Conservation (phyloP, 768 basidiomycete genomes). For the Calocera cornea region DNA sequence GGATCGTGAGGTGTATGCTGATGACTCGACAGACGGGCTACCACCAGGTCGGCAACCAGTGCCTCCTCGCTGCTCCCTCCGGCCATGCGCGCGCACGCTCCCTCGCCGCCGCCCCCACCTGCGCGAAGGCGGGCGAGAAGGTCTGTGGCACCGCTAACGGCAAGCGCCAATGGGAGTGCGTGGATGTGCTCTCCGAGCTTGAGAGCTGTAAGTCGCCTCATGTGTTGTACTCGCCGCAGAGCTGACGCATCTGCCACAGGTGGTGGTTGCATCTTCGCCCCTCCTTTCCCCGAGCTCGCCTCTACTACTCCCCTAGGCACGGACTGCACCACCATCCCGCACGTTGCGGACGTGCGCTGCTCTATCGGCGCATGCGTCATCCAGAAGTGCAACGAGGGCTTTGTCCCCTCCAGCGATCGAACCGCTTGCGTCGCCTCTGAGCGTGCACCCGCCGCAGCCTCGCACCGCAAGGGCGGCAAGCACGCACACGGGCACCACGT, state of each 20-base stretch:
- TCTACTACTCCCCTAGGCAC: neutral
- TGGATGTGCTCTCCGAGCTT: neutral
- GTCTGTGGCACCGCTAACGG: slow-evolving; percentile 1
- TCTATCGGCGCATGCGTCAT: neutral
- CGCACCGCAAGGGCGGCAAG: neutral
- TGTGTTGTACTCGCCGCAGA: neutral
- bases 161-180: neutral
- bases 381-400: slow-evolving; percentile 1
- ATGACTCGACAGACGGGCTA: neutral
- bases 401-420: slow-evolving; percentile 1
- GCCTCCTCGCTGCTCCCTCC: neutral
- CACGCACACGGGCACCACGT: neutral
- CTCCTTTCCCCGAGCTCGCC: slow-evolving; percentile 3
- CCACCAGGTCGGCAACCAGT: neutral
- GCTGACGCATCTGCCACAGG: neutral
- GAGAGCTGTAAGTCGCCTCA: neutral
- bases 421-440: neutral
- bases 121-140: neutral
- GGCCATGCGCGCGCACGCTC: neutral
- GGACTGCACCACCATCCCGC: neutral
- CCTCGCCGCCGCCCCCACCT: neutral
- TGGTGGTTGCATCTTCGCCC: neutral
- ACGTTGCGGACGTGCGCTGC: slow-evolving; percentile 1
- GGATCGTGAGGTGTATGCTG: neutral
- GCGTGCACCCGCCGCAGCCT: neutral